These are phyloP conservation scores for Poa annua DNA, from an alignment of 176 grass and related monocot species.

Conservation along the genomic window DNA sequence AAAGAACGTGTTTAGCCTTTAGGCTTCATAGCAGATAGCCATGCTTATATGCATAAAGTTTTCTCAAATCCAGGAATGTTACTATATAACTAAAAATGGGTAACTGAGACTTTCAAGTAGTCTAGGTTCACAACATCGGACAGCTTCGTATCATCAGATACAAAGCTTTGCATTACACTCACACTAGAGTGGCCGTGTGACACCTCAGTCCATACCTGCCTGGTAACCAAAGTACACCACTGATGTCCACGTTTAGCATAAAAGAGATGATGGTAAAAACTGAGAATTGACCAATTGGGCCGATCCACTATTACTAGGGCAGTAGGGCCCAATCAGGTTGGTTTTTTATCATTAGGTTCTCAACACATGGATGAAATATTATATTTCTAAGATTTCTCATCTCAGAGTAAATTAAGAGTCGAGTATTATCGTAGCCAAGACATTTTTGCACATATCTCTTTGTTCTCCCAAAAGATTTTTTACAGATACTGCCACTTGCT, in stretches of 20 bases:
- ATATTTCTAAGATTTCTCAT: not conserved
- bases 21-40: conserved; percentile 6
- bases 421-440: conserved; percentile 1
- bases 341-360: not conserved
- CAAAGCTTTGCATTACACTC: not conserved
- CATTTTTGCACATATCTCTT: conserved; percentile 26
- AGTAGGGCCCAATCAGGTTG: not conserved
- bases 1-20: conserved; percentile 33
- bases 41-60: conserved; percentile 1
- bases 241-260: not conserved
- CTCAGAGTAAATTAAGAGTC: not conserved
- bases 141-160: not conserved
- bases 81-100: conserved; percentile 24
- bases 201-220: not conserved
- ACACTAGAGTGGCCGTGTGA: not conserved
- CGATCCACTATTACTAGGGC: not conserved
- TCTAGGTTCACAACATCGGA: not conserved
- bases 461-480: conserved; percentile 17
- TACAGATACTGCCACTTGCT: not conserved
- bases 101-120: not conserved
- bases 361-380: not conserved
- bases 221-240: not conserved
- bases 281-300: not conserved
- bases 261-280: not conserved
- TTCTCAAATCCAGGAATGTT: conserved; percentile 24